These are phyloP conservation scores for Boeremia exigua DNA, from an alignment of 2,329 filamentous ascomycete genomes.

Conservation along the genomic window DNA sequence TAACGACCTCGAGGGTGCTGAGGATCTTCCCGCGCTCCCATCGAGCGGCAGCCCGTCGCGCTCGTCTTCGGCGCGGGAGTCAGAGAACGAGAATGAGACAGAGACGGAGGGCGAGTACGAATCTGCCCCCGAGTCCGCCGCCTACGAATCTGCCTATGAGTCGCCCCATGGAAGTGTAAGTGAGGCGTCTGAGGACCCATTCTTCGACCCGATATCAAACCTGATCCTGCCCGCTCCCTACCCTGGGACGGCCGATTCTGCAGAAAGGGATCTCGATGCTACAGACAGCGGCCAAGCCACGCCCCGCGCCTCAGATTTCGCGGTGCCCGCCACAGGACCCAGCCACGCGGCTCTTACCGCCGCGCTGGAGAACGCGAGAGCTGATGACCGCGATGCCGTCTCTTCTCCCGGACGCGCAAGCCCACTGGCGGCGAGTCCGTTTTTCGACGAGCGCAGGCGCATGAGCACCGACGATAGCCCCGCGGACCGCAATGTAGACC, in stretches of 20 bases:
- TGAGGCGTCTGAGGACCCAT: constrained; percentile 30
- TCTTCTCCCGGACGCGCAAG: constrained; percentile 20
- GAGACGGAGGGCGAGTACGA: constrained; percentile 54
- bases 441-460: constrained; percentile 31
- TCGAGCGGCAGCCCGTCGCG: constrained; percentile 51
- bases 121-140: constrained; percentile 45
- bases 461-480: constrained; percentile 21
- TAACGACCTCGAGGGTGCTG: constrained; percentile 31
- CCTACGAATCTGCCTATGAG: constrained; percentile 49
- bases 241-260: constrained; percentile 28
- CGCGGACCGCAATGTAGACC: constrained; percentile 19
- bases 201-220: constrained; percentile 29
- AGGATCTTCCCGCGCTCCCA: constrained; percentile 60
- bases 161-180: constrained; percentile 39
- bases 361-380: constrained; percentile 28
- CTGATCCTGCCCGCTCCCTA: constrained; percentile 26
- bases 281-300: constrained; percentile 71
- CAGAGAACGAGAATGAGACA: constrained; percentile 22
- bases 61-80: constrained; percentile 34
- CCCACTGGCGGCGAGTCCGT: constrained; percentile 31
- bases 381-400: neutral
- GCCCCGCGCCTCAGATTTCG: constrained; percentile 66
- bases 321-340: constrained; percentile 30
- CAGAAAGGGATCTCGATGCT: constrained; percentile 43
- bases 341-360: constrained; percentile 32